These are phyloP conservation scores for Phaseolus coccineus DNA, from an alignment of 331 rosid species.

Conservation along the genomic window DNA sequence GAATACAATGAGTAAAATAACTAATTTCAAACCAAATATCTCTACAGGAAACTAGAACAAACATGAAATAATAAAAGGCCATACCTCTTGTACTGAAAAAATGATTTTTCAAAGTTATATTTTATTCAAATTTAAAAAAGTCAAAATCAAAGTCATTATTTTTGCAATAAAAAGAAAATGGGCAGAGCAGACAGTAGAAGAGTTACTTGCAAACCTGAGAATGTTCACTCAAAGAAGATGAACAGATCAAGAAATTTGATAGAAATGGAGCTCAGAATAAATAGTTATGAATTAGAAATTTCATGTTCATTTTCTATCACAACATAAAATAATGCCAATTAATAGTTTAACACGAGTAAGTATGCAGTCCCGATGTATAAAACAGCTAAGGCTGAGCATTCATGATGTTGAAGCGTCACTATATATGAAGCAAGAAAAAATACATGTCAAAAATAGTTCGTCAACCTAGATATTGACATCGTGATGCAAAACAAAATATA, in stretches of 20 bases:
- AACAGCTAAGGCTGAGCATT: not conserved
- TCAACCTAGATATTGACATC: not conserved
- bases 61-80: constrained; percentile 31
- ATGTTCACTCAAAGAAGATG: not conserved
- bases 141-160: not conserved
- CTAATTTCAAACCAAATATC: constrained; percentile 48
- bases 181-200: constrained; percentile 28
- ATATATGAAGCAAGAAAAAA: not conserved
- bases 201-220: constrained; percentile 12
- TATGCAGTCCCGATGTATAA: not conserved
- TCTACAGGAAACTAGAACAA: constrained; percentile 33
- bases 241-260: not conserved
- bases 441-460: not conserved
- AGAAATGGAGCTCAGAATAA: not conserved
- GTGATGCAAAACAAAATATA: not conserved
- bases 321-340: not conserved
- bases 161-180: not conserved
- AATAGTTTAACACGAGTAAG: no score
- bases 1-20: constrained; percentile 64
- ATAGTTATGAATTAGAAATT: not conserved
- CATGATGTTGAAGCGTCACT: not conserved
- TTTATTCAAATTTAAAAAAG: not conserved
- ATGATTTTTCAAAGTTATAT: constrained; percentile 35
- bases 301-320: not conserved
- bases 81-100: constrained; percentile 50